phyloP scores from a whole-genome alignment of 73 alveolate genomes.

The Paramecium pentaurelia region DNA sequence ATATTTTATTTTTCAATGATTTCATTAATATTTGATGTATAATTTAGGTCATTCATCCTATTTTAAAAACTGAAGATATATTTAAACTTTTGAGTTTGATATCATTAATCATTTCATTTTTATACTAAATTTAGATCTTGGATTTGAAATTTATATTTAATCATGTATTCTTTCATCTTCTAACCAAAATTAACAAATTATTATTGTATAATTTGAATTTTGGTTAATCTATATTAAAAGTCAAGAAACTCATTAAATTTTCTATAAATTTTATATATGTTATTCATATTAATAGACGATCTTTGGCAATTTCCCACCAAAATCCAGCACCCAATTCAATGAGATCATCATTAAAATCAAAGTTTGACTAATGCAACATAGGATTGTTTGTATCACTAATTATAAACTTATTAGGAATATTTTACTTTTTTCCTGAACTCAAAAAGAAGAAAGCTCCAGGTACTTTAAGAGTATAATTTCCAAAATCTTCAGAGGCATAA shows the following conservation, averaged over 20 bases:
- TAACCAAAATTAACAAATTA: not conserved
- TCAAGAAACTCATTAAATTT: not conserved
- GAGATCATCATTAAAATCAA: constrained; percentile 73
- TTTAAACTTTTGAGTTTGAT: no score
- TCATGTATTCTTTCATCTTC: not conserved
- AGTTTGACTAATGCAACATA: constrained; percentile 61
- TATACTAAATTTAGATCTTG: no score
- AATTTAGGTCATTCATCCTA: not conserved
- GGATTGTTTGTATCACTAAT: constrained; percentile 54
- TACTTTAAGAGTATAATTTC: constrained; percentile 59
- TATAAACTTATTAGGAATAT: not conserved
- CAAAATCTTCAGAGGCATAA: constrained; percentile 77
- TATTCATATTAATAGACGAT: constrained; percentile 54
- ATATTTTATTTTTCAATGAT: not conserved
- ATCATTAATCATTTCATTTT: no score
- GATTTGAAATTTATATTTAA: no score
- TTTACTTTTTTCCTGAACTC: constrained; percentile 54
- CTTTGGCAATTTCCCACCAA: constrained; percentile 51
- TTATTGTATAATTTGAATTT: not conserved
- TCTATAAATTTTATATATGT: constrained; percentile 7
- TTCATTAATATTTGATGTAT: not conserved
- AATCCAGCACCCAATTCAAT: constrained; percentile 62
- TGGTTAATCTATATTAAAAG: not conserved
- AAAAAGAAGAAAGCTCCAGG: constrained; percentile 80
- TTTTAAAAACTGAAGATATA: no score